These are phyloP conservation scores for Microdochium paspali DNA, from an alignment of 2,329 filamentous ascomycete species.

Conservation along the genomic window DNA sequence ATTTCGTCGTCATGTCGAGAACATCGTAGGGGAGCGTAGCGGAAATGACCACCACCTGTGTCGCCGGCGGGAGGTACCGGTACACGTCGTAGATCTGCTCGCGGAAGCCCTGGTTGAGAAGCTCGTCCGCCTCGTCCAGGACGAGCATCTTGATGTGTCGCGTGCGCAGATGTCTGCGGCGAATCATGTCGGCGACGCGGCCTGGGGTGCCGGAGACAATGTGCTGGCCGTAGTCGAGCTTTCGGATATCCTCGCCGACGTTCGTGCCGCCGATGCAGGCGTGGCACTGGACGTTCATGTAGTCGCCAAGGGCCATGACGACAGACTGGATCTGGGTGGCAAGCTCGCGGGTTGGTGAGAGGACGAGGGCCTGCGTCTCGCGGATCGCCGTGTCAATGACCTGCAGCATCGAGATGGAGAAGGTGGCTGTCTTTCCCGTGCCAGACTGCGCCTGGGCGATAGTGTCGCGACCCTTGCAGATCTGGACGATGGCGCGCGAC, in stretches of 20 bases:
- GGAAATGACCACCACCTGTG: conserved; percentile 96
- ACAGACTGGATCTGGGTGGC: conserved; percentile 98
- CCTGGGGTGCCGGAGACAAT: conserved; percentile 97
- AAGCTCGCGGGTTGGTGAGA: conserved; percentile 92
- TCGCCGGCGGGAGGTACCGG: conserved; percentile 89
- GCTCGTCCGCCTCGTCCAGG: conserved; percentile 51
- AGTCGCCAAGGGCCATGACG: conserved; percentile 98
- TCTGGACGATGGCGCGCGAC: conserved; percentile 94
- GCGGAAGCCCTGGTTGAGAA: conserved; percentile 86
- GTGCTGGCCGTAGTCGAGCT: conserved; percentile 95
- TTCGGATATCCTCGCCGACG: conserved; percentile 94
- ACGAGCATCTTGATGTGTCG: conserved; percentile 57
- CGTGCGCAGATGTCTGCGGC: conserved; percentile 45
- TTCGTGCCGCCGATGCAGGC: conserved; percentile 98
- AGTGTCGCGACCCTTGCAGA: conserved; percentile 97
- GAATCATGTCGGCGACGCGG: conserved; percentile 65
- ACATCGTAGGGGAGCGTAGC: conserved; percentile 97
- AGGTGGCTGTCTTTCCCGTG: conserved; percentile 94
- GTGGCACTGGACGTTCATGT: conserved; percentile 99
- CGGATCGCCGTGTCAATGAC: conserved; percentile 90
- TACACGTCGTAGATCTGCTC: conserved; percentile 99
- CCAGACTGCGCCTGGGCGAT: conserved; percentile 97
- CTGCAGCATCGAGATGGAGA: conserved; percentile 92
- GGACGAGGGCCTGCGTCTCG: conserved; percentile 87
- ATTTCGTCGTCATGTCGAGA: conserved; percentile 98